Evolutionary conservation across 2,329 filamentous ascomycete genomes (phyloP).

Genomic region (Aspergillus bombycis): DNA sequence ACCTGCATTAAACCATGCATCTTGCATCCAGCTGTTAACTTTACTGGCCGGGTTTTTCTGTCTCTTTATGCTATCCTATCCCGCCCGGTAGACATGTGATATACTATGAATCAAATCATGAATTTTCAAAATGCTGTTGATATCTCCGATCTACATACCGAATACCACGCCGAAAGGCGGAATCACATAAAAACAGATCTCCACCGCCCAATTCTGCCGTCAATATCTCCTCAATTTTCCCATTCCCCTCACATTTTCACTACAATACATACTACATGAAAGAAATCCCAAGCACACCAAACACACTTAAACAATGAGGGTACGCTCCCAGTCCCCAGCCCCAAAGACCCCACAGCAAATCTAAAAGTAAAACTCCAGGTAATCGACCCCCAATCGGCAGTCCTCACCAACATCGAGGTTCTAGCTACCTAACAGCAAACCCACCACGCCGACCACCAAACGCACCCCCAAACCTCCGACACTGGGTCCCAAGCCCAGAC

Average conservation of each 20-base stretch:
- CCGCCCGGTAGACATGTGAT: background rate
- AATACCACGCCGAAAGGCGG: background rate
- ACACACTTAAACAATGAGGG: background rate
- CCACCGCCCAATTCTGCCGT: conserved; percentile 16
- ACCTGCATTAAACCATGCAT: background rate
- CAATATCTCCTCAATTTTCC: conserved; percentile 7
- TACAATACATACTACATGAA: background rate
- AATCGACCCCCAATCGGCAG: conserved; percentile 49
- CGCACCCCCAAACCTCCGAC: conserved; percentile 39
- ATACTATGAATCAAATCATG: background rate
- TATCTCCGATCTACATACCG: background rate
- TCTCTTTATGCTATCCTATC: background rate
- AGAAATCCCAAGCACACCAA: background rate
- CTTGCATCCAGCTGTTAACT: background rate
- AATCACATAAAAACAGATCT: background rate
- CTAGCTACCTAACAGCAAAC: conserved; percentile 45
- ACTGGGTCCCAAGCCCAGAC: conserved; percentile 46
- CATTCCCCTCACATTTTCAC: conserved; percentile 7
- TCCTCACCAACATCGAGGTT: conserved; percentile 50
- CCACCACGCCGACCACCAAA: conserved; percentile 46
- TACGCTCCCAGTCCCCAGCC: background rate
- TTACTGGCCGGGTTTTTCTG: background rate
- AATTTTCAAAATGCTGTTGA: background rate
- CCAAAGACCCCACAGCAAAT: background rate
- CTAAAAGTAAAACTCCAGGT: conserved; percentile 31